Base-by-base conservation (phyloP, 805 yeast genomes). In the Candida andamanensis region DNA sequence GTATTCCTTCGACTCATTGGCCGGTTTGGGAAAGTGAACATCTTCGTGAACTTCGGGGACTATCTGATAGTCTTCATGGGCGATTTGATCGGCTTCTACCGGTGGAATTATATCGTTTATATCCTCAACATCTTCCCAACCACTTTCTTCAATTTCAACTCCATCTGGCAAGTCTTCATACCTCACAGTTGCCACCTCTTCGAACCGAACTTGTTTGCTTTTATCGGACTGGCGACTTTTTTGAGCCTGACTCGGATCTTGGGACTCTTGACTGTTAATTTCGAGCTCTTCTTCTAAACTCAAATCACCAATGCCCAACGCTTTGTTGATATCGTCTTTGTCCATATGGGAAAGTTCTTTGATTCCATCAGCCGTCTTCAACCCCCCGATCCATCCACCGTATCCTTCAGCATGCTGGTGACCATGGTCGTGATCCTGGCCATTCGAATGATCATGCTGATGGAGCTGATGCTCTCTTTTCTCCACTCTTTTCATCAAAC, bases 1-100 rank as follows among this genome's bases (percentile, higher is more conserved):
- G 19, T 23, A 39, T 21, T 41, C 46, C 14, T 5, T 10, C 3
- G 24, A n/a, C 6, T 29, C 16, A 13, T 50, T 49, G 2, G 47
- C 44, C n/a, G 37, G 30, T 12, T 48, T 74, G 1, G 83, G 74
- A 44, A 85, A 84, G 55, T 84, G 94, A 2, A 84, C 77, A 14
- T 62, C 52, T 25, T 72, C 61, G n/a, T 30, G 28, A 28, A 69
- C 60, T 41, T 67, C 67, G 11, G 36, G 31, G 4, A 47, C 46
- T 6, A 63, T 32, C 36, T 63, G 68, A 45, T 64, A 71, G 44
- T 40, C 74, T 48, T 51, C 67, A 46, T 45, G 71, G 42, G 56
- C 71, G 12, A 58, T 41, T 26, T 51, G 50, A 13, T 53, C 54
- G 5, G 70, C 64, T 17, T 61, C 62, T 6, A 22, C 23, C 7